A percentile compares a stretch with the other conserved stretches of the same genome.
Evolutionary conservation across 1,284 basidiomycete genomes (phyloP).

Genomic region (Ganoderma resinaceum): DNA sequence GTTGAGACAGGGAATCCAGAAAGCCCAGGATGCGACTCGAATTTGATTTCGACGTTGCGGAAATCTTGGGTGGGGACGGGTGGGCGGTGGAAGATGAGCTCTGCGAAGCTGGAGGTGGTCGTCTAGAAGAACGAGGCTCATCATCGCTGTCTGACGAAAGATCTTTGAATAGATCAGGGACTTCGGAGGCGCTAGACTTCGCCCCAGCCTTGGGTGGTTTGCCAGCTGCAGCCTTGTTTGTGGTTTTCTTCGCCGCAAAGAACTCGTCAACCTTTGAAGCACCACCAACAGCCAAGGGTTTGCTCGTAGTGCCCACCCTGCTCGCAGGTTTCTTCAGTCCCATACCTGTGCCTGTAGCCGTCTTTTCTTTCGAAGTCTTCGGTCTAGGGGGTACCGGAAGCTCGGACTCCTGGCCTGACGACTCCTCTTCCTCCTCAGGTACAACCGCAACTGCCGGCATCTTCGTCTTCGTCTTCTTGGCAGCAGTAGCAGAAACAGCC

Average conservation of each 20-base stretch:
- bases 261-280: conserved; percentile 19
- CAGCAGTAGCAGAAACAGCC: conserved; percentile 4
- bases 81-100: neutral
- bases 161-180: conserved; percentile 30
- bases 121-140: neutral
- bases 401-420: conserved; percentile 8
- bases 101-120: neutral
- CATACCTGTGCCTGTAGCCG: neutral
- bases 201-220: conserved; percentile 7
- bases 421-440: conserved; percentile 30
- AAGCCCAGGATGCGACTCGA: conserved; percentile 23
- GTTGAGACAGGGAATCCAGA: conserved; percentile 6
- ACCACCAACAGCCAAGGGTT: neutral
- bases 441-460: conserved; percentile 1
- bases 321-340: conserved; percentile 4
- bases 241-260: conserved; percentile 25
- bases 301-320: neutral
- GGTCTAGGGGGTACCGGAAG: conserved; percentile 1
- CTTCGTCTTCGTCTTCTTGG: conserved; percentile 19
- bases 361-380: conserved; percentile 3
- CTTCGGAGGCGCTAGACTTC: conserved; percentile 16
- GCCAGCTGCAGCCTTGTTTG: neutral
- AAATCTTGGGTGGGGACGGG: neutral
- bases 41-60: neutral
- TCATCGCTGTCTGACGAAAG: conserved; percentile 1